Evolutionary conservation across 352 stramenopile genomes (phyloP).

Genomic region (Halophytophthora polymorphica): DNA sequence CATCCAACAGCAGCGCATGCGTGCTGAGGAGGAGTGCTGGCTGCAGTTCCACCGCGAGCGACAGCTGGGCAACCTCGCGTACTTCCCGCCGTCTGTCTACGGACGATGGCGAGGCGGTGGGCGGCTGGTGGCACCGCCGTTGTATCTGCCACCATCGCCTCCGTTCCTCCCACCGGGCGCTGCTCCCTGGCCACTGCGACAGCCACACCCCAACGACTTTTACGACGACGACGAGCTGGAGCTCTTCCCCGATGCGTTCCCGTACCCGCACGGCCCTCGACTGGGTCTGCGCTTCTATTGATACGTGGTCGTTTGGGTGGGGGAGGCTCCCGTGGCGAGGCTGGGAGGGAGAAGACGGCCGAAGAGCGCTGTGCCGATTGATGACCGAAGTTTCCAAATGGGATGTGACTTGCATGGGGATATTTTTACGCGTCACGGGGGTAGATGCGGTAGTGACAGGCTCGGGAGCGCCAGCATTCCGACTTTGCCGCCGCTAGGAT

Average conservation of each 20-base stretch:
- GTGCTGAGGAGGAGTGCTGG: conserved; percentile 5
- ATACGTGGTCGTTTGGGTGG: background rate
- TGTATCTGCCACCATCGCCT: conserved; percentile 13
- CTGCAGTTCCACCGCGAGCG: conserved; percentile 4
- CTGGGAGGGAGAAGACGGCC: too few relatives aligned
- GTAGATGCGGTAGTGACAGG: too few relatives aligned
- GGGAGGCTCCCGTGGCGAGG: background rate
- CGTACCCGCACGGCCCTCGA: conserved; percentile 5
- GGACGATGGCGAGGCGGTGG: conserved; percentile 15
- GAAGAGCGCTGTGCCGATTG: too few relatives aligned
- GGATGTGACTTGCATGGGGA: too few relatives aligned
- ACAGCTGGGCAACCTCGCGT: conserved; percentile 5
- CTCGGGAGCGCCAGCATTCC: too few relatives aligned
- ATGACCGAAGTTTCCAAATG: too few relatives aligned
- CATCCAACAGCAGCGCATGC: conserved; percentile 12
- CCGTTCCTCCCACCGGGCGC: conserved; percentile 15
- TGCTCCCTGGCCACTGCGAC: conserved; percentile 11
- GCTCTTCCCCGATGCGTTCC: conserved; percentile 13
- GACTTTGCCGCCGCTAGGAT: conserved; percentile 5
- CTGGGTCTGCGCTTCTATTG: conserved; percentile 12
- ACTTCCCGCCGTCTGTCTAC: conserved; percentile 4
- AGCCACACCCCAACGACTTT: conserved; percentile 5
- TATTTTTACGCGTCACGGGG: too few relatives aligned
- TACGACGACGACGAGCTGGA: conserved; percentile 15
- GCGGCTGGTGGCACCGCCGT: conserved; percentile 6